A percentile compares a stretch with the other conserved stretches of the same genome.
phyloP scores from a whole-genome alignment of 305 asterid genomes.

The Solanum hybrid region DNA sequence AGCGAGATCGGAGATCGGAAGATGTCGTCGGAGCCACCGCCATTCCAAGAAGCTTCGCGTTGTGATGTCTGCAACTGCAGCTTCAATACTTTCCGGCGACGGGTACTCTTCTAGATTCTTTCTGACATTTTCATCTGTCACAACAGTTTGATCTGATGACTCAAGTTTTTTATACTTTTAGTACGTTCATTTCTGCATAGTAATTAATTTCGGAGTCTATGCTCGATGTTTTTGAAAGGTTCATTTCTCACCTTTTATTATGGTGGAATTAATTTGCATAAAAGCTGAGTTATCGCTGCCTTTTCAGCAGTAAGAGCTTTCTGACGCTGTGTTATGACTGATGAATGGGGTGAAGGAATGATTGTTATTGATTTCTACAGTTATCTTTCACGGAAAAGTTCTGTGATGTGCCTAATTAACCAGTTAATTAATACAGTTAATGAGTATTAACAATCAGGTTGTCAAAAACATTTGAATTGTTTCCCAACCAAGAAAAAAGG shows the following conservation, averaged over 20 bases:
- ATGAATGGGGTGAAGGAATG: background rate
- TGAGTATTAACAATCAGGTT: background rate
- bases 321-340: background rate
- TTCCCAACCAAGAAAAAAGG: background rate
- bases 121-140: background rate
- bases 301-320: background rate
- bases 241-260: background rate
- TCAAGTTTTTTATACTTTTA: background rate
- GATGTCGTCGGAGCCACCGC: constrained; percentile 59
- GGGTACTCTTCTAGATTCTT: constrained; percentile 34
- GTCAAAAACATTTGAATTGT: background rate
- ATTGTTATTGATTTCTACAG: background rate
- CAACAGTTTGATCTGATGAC: background rate
- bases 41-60: constrained; percentile 75
- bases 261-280: background rate
- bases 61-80: constrained; percentile 93
- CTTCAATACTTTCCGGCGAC: constrained; percentile 90
- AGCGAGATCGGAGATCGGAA: background rate
- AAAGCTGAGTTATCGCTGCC: background rate
- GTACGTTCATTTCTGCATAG: background rate
- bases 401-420: background rate
- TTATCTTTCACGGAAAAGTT: background rate
- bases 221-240: background rate
- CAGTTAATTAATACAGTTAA: background rate
- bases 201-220: background rate